Conservation (phyloP, 805 yeast species). For the Yarrowia yakushimensis region DNA sequence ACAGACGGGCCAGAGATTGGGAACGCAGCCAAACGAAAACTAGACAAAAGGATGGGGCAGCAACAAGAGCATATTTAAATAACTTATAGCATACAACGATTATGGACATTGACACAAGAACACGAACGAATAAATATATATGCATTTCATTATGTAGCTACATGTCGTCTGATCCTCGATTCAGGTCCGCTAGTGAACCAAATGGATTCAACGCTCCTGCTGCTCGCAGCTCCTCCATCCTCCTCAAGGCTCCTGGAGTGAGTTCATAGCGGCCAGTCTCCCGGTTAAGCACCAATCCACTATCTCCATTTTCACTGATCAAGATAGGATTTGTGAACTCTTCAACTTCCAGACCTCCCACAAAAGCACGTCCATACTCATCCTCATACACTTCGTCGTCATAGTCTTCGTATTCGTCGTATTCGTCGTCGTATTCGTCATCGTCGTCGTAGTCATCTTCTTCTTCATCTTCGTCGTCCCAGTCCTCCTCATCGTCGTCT, state of each 20-base stretch:
- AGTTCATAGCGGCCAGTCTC: not conserved
- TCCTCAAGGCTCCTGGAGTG: not conserved
- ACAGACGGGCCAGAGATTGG: constrained; percentile 2
- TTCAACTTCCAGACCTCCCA: not conserved
- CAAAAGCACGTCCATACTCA: not conserved
- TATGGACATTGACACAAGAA: not conserved
- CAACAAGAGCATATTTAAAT: not conserved
- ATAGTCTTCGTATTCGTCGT: not conserved
- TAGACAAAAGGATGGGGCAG: not conserved
- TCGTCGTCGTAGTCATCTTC: not conserved
- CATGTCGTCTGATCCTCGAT: no score
- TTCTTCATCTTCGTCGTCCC: not conserved
- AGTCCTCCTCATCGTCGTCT: not conserved
- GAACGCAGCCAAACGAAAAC: not conserved
- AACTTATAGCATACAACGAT: constrained; percentile 13
- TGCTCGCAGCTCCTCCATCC: not conserved
- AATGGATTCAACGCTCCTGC: not conserved
- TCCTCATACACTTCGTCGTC: not conserved
- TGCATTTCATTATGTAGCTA: not conserved
- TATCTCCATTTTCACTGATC: not conserved
- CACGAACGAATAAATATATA: not conserved
- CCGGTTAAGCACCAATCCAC: not conserved
- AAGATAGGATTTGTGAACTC: not conserved
- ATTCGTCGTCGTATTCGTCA: not conserved
- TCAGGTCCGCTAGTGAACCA: not conserved